Conservation (phyloP, 495 filamentous ascomycete species). For the Xylaria longipes region DNA sequence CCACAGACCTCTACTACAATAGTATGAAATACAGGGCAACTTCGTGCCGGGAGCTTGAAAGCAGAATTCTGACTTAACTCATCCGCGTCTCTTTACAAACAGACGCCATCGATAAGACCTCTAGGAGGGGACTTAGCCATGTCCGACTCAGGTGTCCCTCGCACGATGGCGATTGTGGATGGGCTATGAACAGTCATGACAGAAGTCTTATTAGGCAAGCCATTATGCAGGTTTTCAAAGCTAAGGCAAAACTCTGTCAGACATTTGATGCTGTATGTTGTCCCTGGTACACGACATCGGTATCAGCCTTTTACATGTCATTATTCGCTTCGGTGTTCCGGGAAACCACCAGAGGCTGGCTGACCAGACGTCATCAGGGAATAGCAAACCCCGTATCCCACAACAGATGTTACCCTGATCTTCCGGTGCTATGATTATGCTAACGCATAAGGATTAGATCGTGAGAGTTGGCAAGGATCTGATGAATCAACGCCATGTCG, state of each 20-base stretch:
- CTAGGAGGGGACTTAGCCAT: neutral
- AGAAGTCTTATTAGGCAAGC: conserved; percentile 26
- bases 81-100: neutral
- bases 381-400: conserved; percentile 42
- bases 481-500: neutral
- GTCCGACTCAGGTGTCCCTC: neutral
- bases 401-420: neutral
- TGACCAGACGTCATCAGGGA: conserved; percentile 57
- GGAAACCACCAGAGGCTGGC: conserved; percentile 55
- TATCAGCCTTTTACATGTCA: conserved; percentile 46
- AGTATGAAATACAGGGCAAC: neutral
- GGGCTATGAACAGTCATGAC: neutral
- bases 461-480: neutral
- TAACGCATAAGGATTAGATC: neutral
- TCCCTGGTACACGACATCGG: conserved; percentile 55
- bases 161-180: neutral
- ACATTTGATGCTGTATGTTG: conserved; percentile 38
- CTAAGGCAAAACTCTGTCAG: conserved; percentile 58
- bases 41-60: neutral
- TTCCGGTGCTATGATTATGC: neutral
- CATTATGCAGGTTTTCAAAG: conserved; percentile 51
- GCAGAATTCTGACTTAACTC: neutral
- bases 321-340: conserved; percentile 61
- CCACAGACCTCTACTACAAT: neutral
- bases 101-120: neutral